Conservation (phyloP, 2,329 filamentous ascomycete species). For the Fusarium keratoplasticum region DNA sequence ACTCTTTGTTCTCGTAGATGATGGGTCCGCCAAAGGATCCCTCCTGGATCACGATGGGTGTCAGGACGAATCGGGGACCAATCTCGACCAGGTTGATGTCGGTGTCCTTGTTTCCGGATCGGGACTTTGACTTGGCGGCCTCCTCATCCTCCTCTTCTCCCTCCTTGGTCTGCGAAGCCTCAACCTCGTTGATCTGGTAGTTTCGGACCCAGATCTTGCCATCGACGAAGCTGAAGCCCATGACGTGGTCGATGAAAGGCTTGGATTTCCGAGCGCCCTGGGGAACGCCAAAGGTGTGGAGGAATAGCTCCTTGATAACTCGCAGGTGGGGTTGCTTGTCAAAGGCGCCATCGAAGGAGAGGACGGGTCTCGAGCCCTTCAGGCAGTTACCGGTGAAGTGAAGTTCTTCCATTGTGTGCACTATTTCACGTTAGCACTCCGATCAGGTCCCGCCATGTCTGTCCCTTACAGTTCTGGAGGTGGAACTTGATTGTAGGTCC, state of each 20-base stretch:
- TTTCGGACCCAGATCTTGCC: slow-evolving; percentile 96
- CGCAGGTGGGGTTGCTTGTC: slow-evolving; percentile 82
- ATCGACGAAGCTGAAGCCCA: slow-evolving; percentile 90
- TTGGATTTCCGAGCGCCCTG: slow-evolving; percentile 90
- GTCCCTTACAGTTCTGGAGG: slow-evolving; percentile 75
- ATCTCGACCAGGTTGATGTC: slow-evolving; percentile 91
- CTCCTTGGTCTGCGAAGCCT: slow-evolving; percentile 63
- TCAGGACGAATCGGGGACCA: slow-evolving; percentile 91
- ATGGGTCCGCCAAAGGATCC: slow-evolving; percentile 95
- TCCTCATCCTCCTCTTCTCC: slow-evolving; percentile 58
- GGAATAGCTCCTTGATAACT: slow-evolving; percentile 89
- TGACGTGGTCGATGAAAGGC: slow-evolving; percentile 95
- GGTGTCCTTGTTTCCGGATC: slow-evolving; percentile 64
- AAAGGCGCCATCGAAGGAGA: slow-evolving; percentile 92
- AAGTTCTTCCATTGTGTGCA: slow-evolving; percentile 97
- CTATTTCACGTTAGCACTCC: slow-evolving; percentile 53
- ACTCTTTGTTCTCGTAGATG: slow-evolving; percentile 98
- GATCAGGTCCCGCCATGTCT: not conserved
- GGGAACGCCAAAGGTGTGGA: slow-evolving; percentile 92
- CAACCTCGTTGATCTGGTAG: slow-evolving; percentile 91
- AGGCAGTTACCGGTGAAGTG: slow-evolving; percentile 97
- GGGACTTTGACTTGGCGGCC: slow-evolving; percentile 52
- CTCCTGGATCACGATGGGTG: slow-evolving; percentile 94
- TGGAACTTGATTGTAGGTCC: slow-evolving; percentile 74
- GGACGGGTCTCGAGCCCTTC: slow-evolving; percentile 89